Evolutionary conservation across 1,139 yeast species (phyloP).

Genomic region (Zygosaccharomyces pseudobailii): DNA sequence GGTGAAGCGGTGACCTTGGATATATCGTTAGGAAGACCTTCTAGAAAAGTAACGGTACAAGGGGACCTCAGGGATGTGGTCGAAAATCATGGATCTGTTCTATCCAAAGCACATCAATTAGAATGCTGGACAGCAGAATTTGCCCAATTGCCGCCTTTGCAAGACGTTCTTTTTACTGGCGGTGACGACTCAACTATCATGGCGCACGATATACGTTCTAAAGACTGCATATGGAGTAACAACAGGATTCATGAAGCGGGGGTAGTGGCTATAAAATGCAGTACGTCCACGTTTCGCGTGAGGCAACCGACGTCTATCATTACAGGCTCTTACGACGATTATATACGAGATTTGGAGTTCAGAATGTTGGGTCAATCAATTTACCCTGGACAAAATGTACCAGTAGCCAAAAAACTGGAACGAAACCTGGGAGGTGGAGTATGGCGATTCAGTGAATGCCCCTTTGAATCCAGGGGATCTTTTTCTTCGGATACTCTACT

Average conservation of each 20-base stretch:
- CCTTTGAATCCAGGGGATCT: slow-evolving; percentile 21
- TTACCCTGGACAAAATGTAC: slow-evolving; percentile 31
- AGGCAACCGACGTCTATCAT: slow-evolving; percentile 52
- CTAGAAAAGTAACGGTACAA: slow-evolving; percentile 20
- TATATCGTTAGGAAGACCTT: slow-evolving; percentile 9
- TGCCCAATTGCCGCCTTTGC: slow-evolving; percentile 52
- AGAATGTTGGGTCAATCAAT: slow-evolving; percentile 41
- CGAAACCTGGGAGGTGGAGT: slow-evolving; percentile 85
- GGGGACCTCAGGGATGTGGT: slow-evolving; percentile 8
- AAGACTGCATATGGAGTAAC: slow-evolving; percentile 50
- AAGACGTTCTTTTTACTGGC: slow-evolving; percentile 70
- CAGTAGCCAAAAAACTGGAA: slow-evolving; percentile 30
- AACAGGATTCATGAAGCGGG: slow-evolving; percentile 77
- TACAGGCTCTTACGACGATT: slow-evolving; percentile 94
- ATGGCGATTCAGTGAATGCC: slow-evolving; percentile 78
- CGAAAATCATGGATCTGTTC: slow-evolving; percentile 2
- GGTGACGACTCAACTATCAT: slow-evolving; percentile 81
- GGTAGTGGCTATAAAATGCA: slow-evolving; percentile 60
- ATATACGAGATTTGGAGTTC: slow-evolving; percentile 63
- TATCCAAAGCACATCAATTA: slow-evolving; percentile 46
- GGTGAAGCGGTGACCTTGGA: slow-evolving; percentile 42
- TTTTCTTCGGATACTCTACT: slow-evolving; percentile 42
- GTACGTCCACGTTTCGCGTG: slow-evolving; percentile 24
- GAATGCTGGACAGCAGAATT: slow-evolving; percentile 91
- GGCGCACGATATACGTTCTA: slow-evolving; percentile 67